A percentile compares a stretch with the other conserved stretches of the same genome.
Conservation (phyloP, 257 asterid species). For the Scutellaria galericulata region DNA sequence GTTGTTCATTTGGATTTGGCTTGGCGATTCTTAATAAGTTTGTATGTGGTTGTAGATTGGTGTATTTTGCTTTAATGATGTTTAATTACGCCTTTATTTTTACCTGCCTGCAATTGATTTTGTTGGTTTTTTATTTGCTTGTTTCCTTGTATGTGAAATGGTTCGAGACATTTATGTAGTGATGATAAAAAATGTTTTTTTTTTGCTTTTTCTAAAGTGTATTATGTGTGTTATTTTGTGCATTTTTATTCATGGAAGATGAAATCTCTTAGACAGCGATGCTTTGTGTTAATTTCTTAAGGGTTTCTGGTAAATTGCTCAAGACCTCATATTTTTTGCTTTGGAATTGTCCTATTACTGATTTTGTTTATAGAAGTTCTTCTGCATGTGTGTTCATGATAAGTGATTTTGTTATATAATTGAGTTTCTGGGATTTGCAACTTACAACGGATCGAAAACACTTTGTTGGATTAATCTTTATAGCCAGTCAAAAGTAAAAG, state of each 20-base stretch:
- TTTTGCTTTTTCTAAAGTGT: not conserved
- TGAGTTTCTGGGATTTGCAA: not conserved
- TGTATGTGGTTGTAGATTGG: not conserved
- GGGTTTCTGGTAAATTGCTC: slow-evolving; percentile 8
- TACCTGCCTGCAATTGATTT: slow-evolving; percentile 15
- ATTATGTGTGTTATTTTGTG: not conserved
- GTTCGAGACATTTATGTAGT: not conserved
- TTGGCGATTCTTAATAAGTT: slow-evolving; percentile 10
- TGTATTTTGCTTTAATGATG: not conserved
- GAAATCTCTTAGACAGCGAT: slow-evolving; percentile 11
- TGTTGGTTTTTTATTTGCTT: not conserved
- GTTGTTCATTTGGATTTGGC: not conserved
- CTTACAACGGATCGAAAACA: not conserved
- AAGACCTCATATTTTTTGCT: slow-evolving; percentile 20
- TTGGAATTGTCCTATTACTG: slow-evolving; percentile 3
- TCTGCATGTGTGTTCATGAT: slow-evolving; percentile 23
- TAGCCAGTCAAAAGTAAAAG: slow-evolving; percentile 1
- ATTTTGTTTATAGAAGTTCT: not conserved
- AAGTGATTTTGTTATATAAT: not conserved
- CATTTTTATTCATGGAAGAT: not conserved
- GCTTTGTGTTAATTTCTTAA: slow-evolving; percentile 17
- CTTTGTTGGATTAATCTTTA: not conserved
- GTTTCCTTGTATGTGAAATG: not conserved
- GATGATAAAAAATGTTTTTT: too few species aligned
- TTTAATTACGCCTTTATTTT: not conserved